These are phyloP conservation scores for Dendrothele bispora DNA, from an alignment of 768 basidiomycete species.

Conservation along the genomic window DNA sequence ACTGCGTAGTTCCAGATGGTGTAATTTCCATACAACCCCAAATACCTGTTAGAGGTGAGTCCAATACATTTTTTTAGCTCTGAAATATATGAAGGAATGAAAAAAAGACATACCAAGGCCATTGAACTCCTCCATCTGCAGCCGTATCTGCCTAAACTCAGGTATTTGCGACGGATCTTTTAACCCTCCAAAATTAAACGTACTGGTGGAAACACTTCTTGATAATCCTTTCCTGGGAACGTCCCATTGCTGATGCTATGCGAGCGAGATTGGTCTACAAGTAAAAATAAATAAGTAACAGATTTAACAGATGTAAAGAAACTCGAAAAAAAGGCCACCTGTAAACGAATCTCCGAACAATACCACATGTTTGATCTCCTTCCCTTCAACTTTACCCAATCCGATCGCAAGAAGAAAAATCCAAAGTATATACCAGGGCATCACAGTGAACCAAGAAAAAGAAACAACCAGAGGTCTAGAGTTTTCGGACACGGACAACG, in stretches of 20 bases:
- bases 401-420: no score
- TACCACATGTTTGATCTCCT: conserved; percentile 12
- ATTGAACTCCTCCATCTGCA: conserved; percentile 22
- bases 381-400: no score
- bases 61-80: no score
- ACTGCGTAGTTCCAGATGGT: conserved; percentile 23
- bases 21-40: conserved; percentile 20
- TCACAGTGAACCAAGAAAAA: no score
- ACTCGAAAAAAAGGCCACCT: background rate
- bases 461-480: no score
- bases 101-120: conserved; percentile 24
- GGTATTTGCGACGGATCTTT: background rate
- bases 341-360: conserved; percentile 10
- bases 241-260: conserved; percentile 22
- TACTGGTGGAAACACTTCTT: conserved; percentile 22
- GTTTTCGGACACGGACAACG: no score
- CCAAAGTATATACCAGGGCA: no score
- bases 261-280: conserved; percentile 19
- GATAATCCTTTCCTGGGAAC: conserved; percentile 21
- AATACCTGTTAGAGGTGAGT: no score
- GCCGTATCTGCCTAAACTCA: conserved; percentile 16
- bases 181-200: background rate
- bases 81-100: no score
- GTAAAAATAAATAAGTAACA: background rate
- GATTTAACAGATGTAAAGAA: background rate